phyloP scores from a whole-genome alignment of 108 stramenopile species.

The Fistulifera pelliculosa region DNA sequence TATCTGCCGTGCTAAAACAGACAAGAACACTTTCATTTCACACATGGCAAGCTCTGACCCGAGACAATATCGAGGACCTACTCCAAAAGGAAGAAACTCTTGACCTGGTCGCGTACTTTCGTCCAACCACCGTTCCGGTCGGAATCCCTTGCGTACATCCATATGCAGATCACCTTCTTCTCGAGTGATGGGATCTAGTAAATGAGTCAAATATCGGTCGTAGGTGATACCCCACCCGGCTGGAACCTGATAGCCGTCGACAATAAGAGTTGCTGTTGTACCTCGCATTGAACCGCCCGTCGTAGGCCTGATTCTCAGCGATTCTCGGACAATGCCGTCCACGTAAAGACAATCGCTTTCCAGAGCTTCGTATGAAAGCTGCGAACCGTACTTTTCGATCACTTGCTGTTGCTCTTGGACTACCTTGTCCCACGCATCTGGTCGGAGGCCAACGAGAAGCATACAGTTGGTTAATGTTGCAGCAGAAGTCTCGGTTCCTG shows the following conservation, averaged over 20 bases:
- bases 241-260: conserved; percentile 38
- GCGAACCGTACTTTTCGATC: conserved; percentile 19
- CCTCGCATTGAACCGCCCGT: conserved; percentile 19
- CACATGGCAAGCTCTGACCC: conserved; percentile 36
- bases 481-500: conserved; percentile 38
- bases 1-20: conserved; percentile 42
- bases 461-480: conserved; percentile 23
- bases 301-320: conserved; percentile 29
- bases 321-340: conserved; percentile 34
- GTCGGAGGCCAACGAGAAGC: conserved; percentile 34
- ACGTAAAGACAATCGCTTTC: conserved; percentile 31
- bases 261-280: conserved; percentile 23
- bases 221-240: conserved; percentile 33
- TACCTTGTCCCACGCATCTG: conserved; percentile 32
- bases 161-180: background rate
- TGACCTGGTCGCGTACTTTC: conserved; percentile 15
- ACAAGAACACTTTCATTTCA: conserved; percentile 56
- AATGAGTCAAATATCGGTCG: conserved; percentile 27
- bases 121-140: conserved; percentile 39
- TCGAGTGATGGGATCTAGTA: conserved; percentile 11
- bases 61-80: conserved; percentile 40
- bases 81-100: conserved; percentile 40
- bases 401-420: conserved; percentile 32
- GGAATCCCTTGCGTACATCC: conserved; percentile 21
- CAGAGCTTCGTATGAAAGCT: conserved; percentile 25